phyloP scores from a whole-genome alignment of 2,329 filamentous ascomycete species.

The Zymoseptoria pseudotritici region DNA sequence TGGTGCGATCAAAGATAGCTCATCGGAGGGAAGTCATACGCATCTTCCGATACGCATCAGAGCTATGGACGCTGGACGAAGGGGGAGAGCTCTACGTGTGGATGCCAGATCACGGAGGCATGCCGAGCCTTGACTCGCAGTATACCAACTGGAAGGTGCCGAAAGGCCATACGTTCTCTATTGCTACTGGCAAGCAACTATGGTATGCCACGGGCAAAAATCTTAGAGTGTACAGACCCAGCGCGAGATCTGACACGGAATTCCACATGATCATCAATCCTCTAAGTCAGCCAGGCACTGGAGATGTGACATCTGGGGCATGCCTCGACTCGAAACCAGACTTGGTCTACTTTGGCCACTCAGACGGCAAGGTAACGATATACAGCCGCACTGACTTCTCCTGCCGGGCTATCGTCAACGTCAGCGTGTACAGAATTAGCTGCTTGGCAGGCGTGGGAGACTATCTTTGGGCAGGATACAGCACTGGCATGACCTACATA shows the following conservation, averaged over 20 bases:
- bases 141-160: conserved; percentile 73
- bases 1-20: conserved; percentile 63
- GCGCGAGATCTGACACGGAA: conserved; percentile 56
- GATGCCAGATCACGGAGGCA: conserved; percentile 64
- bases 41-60: conserved; percentile 77
- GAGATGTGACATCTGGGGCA: conserved; percentile 81
- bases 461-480: conserved; percentile 88
- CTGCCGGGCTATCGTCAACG: conserved; percentile 71
- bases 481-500: conserved; percentile 86
- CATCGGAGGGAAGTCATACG: conserved; percentile 76
- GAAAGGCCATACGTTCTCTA: conserved; percentile 77
- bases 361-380: conserved; percentile 89
- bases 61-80: conserved; percentile 92
- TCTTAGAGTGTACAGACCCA: conserved; percentile 74
- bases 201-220: conserved; percentile 88
- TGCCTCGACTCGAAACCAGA: conserved; percentile 66
- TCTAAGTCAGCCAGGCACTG: conserved; percentile 62
- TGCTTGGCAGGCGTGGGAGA: conserved; percentile 72
- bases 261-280: conserved; percentile 71
- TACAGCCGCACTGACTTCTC: conserved; percentile 72
- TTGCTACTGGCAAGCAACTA: conserved; percentile 74
- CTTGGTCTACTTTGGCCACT: conserved; percentile 82
- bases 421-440: conserved; percentile 94
- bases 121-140: conserved; percentile 65
- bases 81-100: conserved; percentile 80